Evolutionary conservation across 2,329 filamentous ascomycete genomes (phyloP).

Genomic region (Curvularia sp.): DNA sequence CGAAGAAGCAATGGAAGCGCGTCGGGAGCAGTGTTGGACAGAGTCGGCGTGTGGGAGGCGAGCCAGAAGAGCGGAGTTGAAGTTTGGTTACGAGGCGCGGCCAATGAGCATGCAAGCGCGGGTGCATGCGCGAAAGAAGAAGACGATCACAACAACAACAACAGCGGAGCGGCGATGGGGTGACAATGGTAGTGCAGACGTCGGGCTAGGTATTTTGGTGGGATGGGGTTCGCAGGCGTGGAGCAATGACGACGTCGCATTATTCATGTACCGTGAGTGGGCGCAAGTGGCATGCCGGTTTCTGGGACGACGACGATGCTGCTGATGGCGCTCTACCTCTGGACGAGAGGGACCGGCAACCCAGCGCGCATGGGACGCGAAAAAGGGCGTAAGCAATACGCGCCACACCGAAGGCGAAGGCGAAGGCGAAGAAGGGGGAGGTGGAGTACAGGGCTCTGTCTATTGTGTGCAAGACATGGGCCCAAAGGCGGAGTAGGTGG

Average conservation of each 20-base stretch:
- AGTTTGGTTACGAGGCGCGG: not conserved
- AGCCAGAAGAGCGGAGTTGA: constrained; percentile 8
- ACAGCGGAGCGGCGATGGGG: constrained; percentile 9
- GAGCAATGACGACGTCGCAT: constrained; percentile 18
- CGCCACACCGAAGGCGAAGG: not conserved
- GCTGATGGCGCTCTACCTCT: not conserved
- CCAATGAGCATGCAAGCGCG: constrained; percentile 19
- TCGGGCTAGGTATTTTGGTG: constrained; percentile 14
- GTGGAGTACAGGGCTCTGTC: not conserved
- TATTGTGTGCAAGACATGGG: not conserved
- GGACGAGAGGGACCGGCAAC: not conserved
- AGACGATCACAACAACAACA: constrained; percentile 12
- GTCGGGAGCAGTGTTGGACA: constrained; percentile 5
- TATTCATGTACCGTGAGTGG: constrained; percentile 18
- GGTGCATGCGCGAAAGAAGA: constrained; percentile 19
- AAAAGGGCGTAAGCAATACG: not conserved
- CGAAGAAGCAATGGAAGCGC: constrained; percentile 17
- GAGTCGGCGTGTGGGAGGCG: constrained; percentile 2
- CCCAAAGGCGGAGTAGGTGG: constrained; percentile 3
- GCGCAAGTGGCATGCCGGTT: constrained; percentile 8
- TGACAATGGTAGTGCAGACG: constrained; percentile 5
- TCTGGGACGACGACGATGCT: not conserved
- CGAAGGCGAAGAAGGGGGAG: not conserved
- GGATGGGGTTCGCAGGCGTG: constrained; percentile 11
- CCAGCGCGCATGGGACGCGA: not conserved